Percentiles rank a stretch among this genome's conserved stretches.
These are phyloP conservation scores for Neofusicoccum parvum DNA, from an alignment of 2,329 filamentous ascomycete genomes.

Conservation along the genomic window DNA sequence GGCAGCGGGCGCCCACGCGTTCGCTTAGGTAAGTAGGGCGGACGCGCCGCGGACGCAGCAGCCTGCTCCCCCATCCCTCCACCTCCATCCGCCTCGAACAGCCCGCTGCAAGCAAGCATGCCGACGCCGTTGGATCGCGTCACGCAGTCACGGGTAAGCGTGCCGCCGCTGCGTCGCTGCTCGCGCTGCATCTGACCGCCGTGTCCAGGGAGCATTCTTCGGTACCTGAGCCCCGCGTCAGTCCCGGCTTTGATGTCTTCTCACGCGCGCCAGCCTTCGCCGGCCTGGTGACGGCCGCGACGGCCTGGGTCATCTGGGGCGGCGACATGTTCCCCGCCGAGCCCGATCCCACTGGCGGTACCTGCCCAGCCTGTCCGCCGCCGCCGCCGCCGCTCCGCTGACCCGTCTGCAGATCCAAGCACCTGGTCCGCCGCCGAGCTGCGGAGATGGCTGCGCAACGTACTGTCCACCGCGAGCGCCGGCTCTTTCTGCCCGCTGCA, in stretches of 20 bases:
- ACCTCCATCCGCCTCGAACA: not conserved
- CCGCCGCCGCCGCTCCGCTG: conserved; percentile 16
- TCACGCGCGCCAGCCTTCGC: conserved; percentile 57
- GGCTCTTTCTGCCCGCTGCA: not conserved
- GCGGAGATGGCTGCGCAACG: conserved; percentile 76
- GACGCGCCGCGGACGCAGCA: too few relatives aligned
- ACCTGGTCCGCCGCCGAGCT: conserved; percentile 81
- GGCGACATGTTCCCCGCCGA: conserved; percentile 71
- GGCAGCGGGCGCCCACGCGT: too few relatives aligned
- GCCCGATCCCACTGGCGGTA: conserved; percentile 76
- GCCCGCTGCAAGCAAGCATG: conserved; percentile 34
- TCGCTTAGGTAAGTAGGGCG: too few relatives aligned
- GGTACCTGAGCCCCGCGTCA: conserved; percentile 11
- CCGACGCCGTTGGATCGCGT: conserved; percentile 54
- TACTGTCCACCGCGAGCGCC: conserved; percentile 50
- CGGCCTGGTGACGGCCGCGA: conserved; percentile 77
- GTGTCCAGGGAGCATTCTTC: conserved; percentile 39
- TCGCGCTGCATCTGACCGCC: conserved; percentile 25
- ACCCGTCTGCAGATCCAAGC: conserved; percentile 55
- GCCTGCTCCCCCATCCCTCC: not conserved
- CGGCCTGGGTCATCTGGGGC: conserved; percentile 84
- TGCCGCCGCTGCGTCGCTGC: not conserved
- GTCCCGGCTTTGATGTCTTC: not conserved
- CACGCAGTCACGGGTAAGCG: conserved; percentile 46
- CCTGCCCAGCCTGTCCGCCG: conserved; percentile 34